Evolutionary conservation across 2,329 filamentous ascomycete species (phyloP).

Genomic region (Colletotrichum gloeosporioides): DNA sequence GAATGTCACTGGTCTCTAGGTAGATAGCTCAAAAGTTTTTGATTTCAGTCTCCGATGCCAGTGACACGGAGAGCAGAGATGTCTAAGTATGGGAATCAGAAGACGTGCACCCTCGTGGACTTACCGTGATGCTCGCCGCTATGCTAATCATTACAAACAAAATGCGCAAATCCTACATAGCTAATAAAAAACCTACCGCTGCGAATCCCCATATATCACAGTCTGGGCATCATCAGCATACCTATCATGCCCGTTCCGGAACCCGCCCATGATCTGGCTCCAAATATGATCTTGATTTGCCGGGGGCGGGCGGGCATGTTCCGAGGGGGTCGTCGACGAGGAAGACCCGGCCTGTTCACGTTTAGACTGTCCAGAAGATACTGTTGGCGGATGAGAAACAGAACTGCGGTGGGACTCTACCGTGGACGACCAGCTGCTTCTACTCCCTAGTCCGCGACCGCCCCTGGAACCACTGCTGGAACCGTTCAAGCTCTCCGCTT

Average conservation of each 20-base stretch:
- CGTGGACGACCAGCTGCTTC: neutral
- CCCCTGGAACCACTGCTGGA: neutral
- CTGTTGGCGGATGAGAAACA: neutral
- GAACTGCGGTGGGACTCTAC: neutral
- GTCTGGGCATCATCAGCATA: neutral
- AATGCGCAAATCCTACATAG: neutral
- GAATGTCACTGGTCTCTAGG: neutral
- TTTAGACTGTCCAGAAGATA: neutral
- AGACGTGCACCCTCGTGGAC: neutral
- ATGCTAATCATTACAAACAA: neutral
- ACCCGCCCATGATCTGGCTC: neutral
- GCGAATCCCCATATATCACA: neutral
- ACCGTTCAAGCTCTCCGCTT: neutral
- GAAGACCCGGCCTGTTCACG: neutral
- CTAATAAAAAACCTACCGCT: neutral
- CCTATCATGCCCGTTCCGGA: neutral
- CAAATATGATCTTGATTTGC: neutral
- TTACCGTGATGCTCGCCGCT: neutral
- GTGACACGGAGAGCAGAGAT: neutral
- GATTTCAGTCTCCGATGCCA: neutral
- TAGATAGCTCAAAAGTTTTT: neutral
- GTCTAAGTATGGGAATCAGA: neutral
- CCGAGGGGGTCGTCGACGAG: neutral
- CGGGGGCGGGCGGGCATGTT: neutral
- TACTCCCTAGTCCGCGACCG: neutral